Evolutionary conservation across 78 protist species (phyloP).

Genomic region (Chrysochromulina tobinii): DNA sequence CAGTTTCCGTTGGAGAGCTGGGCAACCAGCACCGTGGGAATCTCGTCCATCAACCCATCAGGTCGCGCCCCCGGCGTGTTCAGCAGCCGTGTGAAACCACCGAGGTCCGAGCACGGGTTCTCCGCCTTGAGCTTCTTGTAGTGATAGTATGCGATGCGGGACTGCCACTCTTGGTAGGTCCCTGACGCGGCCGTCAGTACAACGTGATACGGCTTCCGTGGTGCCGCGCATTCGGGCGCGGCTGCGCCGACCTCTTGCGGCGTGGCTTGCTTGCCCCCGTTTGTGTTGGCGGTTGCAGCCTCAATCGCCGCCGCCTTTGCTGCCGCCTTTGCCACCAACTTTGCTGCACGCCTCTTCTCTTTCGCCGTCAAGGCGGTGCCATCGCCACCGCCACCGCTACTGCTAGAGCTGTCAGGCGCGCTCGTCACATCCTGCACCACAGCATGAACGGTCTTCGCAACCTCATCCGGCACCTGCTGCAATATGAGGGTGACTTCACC

Average conservation of each 20-base stretch:
- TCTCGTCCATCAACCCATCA: neutral
- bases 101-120: neutral
- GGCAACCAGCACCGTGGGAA: neutral
- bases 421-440: no score
- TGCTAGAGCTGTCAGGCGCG: no score
- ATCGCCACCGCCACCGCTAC: no score
- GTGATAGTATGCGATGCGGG: slow-evolving; percentile 25
- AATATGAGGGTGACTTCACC: no score
- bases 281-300: no score
- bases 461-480: no score
- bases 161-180: slow-evolving; percentile 6
- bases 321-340: no score
- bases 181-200: slow-evolving; percentile 15
- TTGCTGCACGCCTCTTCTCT: no score
- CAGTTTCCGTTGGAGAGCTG: neutral
- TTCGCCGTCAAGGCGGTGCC: no score
- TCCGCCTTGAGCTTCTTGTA: neutral
- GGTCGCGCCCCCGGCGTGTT: neutral
- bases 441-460: no score
- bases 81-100: slow-evolving; percentile 25
- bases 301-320: no score
- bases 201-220: neutral
- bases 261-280: no score
- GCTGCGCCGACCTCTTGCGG: neutral
- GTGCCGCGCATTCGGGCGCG: neutral